Evolutionary conservation across 257 asterid genomes (phyloP).

Genomic region (Capsicum pubescens): DNA sequence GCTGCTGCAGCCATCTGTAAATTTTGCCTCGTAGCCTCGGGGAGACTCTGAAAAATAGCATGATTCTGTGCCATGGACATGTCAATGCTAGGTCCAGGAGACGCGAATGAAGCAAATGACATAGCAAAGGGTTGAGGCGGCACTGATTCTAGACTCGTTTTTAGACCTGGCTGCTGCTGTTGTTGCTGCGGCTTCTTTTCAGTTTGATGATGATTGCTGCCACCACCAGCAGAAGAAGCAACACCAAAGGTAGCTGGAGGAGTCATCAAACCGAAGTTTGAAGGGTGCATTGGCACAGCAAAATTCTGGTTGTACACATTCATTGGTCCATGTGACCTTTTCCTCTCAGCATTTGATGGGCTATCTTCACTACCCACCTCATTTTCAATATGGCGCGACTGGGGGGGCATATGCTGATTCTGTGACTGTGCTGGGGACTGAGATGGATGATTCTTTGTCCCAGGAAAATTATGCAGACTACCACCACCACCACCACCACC

Average conservation of each 20-base stretch:
- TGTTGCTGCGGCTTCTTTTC: slow-evolving; percentile 66
- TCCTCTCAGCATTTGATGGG: slow-evolving; percentile 59
- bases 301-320: slow-evolving; percentile 72
- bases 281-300: slow-evolving; percentile 72
- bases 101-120: slow-evolving; percentile 72
- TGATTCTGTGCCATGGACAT: slow-evolving; percentile 73
- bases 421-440: slow-evolving; percentile 56
- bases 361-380: slow-evolving; percentile 67
- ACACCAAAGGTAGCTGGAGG: slow-evolving; percentile 54
- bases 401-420: slow-evolving; percentile 52
- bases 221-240: slow-evolving; percentile 36
- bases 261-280: slow-evolving; percentile 69
- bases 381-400: slow-evolving; percentile 57
- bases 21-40: slow-evolving; percentile 73
- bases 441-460: slow-evolving; percentile 56
- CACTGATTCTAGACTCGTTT: slow-evolving; percentile 57
- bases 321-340: slow-evolving; percentile 59
- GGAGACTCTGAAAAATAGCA: slow-evolving; percentile 66
- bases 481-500: slow-evolving; percentile 36
- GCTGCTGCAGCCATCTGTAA: slow-evolving; percentile 67
- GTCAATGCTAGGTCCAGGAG: slow-evolving; percentile 58
- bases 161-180: slow-evolving; percentile 54
- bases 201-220: slow-evolving; percentile 47
- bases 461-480: slow-evolving; percentile 51
- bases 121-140: slow-evolving; percentile 75